Percentiles rank a stretch among this genome's conserved stretches.
phyloP scores from a whole-genome alignment of 2,329 filamentous ascomycete species.

The Aspergillus ustus region DNA sequence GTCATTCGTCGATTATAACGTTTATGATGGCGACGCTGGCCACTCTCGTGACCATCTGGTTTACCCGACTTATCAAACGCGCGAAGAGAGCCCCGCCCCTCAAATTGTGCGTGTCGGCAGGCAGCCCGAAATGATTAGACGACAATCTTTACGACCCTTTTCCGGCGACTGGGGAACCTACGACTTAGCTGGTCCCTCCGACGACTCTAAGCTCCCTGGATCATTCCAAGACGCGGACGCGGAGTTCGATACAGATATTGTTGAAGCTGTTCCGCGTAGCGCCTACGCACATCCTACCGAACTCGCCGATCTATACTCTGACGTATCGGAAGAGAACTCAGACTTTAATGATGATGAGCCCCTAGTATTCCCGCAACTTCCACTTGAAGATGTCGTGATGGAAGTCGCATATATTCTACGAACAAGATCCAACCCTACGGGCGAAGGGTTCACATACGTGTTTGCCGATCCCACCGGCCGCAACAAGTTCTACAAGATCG shows the following conservation, averaged over 20 bases:
- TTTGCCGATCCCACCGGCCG: conserved; percentile 15
- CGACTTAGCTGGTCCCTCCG: background rate
- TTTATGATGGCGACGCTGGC: conserved; percentile 8
- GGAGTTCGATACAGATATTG: background rate
- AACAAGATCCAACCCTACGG: conserved; percentile 10
- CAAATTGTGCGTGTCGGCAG: conserved; percentile 15
- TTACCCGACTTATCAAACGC: conserved; percentile 11
- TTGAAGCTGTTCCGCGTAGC: conserved; percentile 6
- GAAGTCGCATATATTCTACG: conserved; percentile 12
- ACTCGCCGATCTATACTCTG: conserved; percentile 14
- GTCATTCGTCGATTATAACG: conserved; percentile 8
- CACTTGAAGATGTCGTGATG: conserved; percentile 15
- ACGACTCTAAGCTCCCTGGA: conserved; percentile 10
- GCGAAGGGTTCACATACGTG: conserved; percentile 18
- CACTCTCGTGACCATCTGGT: conserved; percentile 8
- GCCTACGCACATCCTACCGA: conserved; percentile 8
- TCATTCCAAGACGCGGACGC: conserved; percentile 13
- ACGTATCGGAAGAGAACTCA: conserved; percentile 12
- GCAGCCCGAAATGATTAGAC: conserved; percentile 18
- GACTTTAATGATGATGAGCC: conserved; percentile 10
- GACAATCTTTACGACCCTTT: conserved; percentile 8
- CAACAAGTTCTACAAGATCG: conserved; percentile 19
- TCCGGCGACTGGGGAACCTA: conserved; percentile 14
- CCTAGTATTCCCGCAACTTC: conserved; percentile 11
- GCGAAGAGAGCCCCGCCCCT: conserved; percentile 15